These are phyloP conservation scores for Penicillium vulpinum DNA, from an alignment of 2,329 filamentous ascomycete species.

Conservation along the genomic window DNA sequence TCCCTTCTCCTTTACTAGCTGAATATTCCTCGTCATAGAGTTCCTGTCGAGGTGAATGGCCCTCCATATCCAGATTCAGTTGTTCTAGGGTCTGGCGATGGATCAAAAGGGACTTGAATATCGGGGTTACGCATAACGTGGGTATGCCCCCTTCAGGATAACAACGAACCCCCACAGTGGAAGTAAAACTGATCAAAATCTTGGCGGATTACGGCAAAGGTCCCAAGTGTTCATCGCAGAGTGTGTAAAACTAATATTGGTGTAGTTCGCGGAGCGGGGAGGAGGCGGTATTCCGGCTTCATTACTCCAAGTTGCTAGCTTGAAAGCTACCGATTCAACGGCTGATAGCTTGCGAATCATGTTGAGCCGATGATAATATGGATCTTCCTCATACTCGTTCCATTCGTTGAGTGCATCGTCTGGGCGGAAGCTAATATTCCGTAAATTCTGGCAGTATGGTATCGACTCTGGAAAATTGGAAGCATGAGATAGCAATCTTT, in stretches of 20 bases:
- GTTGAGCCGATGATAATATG: neutral
- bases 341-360: neutral
- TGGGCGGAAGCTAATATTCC: neutral
- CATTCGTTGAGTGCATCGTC: neutral
- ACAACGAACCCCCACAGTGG: neutral
- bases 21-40: neutral
- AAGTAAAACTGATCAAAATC: neutral
- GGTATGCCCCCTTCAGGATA: neutral
- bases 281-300: neutral
- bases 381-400: neutral
- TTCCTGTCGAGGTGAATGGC: neutral
- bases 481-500: neutral
- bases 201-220: neutral
- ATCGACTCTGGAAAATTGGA: neutral
- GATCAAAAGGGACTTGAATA: neutral
- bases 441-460: neutral
- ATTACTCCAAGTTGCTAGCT: neutral
- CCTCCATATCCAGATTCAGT: neutral
- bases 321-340: neutral
- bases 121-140: neutral
- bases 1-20: neutral
- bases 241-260: neutral
- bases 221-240: neutral
- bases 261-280: neutral
- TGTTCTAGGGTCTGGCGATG: neutral